These are phyloP conservation scores for Penicillium sp. DNA, from an alignment of 2,329 filamentous ascomycete genomes.

Conservation along the genomic window DNA sequence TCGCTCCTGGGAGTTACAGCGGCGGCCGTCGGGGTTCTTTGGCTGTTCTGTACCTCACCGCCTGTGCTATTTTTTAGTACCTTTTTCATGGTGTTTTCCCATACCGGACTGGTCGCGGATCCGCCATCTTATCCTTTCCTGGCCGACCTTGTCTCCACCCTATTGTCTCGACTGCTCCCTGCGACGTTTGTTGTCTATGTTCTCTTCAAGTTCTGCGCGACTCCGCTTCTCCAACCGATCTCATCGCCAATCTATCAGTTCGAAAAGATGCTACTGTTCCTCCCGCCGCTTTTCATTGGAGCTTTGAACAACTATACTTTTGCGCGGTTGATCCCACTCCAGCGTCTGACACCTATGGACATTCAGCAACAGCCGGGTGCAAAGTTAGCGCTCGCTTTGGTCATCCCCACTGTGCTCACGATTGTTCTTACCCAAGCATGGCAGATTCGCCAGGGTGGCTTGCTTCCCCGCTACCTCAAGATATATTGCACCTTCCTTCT, in stretches of 20 bases:
- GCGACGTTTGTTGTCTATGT: constrained; percentile 85
- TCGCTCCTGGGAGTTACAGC: constrained; percentile 76
- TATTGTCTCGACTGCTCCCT: constrained; percentile 79
- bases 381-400: constrained; percentile 73
- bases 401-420: constrained; percentile 67
- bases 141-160: constrained; percentile 69
- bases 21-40: constrained; percentile 72
- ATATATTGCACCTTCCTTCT: constrained; percentile 69
- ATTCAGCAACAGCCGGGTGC: constrained; percentile 86
- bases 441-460: constrained; percentile 80
- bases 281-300: constrained; percentile 87
- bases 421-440: constrained; percentile 76
- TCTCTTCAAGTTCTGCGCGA: constrained; percentile 78
- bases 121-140: constrained; percentile 69
- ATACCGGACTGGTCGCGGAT: constrained; percentile 86
- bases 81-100: constrained; percentile 82
- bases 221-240: constrained; percentile 67
- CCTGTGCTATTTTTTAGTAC: constrained; percentile 79
- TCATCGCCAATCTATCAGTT: constrained; percentile 63
- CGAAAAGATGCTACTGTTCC: constrained; percentile 86
- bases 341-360: constrained; percentile 86
- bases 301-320: constrained; percentile 94
- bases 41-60: constrained; percentile 76
- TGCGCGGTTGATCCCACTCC: constrained; percentile 80
- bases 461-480: constrained; percentile 72